Base-by-base conservation (phyloP, 345 rosid species). In the Pugionium cornutum region DNA sequence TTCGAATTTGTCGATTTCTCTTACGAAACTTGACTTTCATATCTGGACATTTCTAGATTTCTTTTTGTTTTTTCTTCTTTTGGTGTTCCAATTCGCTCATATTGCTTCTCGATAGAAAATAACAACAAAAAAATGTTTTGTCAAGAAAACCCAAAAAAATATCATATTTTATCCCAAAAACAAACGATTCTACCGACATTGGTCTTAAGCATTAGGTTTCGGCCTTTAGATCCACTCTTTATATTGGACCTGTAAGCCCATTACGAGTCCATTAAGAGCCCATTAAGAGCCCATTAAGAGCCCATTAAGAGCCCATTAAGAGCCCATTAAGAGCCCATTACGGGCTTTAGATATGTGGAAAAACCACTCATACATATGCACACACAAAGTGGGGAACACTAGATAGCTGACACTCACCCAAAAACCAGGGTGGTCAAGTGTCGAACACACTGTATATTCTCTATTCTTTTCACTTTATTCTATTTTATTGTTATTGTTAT, bases 371-470 rank as follows among this genome's bases (percentile, higher is more conserved):
- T 42, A 64, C 76, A 58, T 34, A 70, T 45, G 18, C 59, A 69
- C 55, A 70, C 54, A 58, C 56, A 42, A 51, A 72, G 76, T 65
- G 71, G 76, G 76, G 76, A 72, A 72, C 76, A 65, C 30, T 50
- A 9, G 66, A 44, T 58, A 72, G 76, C 76, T 72, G 76, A 58
- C 76, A 18, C 65, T 55, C 64, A 71, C 67, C 53, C 4, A 4
- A 33, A 65, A 40, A 58, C 57, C 76, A 72, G 76, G 76, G 70
- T 72, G 76, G 18, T 72, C 70, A 64, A 71, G 44, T 64, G 69
- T 71, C 70, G 65, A 58, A 58, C 76, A 65, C 76, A 72, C 71
- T 72, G 61, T 65, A 65, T 72, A 57, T 65, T 58, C 66, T 64
- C 26, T 59, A 29, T 53, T 64, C 54, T 57, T 72, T 71, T 72